Base-by-base conservation (phyloP, 2,329 filamentous ascomycete species). In the Aquanectria penicillioides region DNA sequence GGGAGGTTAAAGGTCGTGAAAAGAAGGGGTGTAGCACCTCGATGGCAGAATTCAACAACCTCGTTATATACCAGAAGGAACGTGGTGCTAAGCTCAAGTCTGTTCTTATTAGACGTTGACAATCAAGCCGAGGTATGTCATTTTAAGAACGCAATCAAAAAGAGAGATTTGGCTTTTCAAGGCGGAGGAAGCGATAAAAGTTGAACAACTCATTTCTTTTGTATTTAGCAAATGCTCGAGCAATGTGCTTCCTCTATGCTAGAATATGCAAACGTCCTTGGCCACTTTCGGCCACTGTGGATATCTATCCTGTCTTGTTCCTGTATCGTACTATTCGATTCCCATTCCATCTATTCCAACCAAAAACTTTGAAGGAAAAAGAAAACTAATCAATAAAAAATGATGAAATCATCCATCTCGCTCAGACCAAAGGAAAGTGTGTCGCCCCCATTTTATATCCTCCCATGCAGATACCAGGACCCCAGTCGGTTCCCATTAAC, bases 401-500 rank as follows among this genome's bases (percentile, higher is more conserved):
- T 12, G 41, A 23, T 20, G 33, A 48, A 36, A 36, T 25, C 33
- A 33, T 48, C 26, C 33, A 15, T 51, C 3, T 54, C 49, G 61
- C 63, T 65, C 10, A 54, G 9, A 7, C 59, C 59, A 65, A 67
- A 62, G 22, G 23, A 59, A 57, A 64, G 37, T 40, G 13, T 40
- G 20, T 52, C 15, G n/a, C 8, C 13, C 18, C 22, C 11, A 25
- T 25, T 31, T 28, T 23, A 11, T 9, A 12, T 38, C 34, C 25
- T 31, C 37, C 18, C 12, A 18, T 23, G 15, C 12, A 12, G 15
- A 28, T 20, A 28, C 17, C 23, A 37, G 36, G 5, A 5, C 26
- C 31, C 47, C 31, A 23, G 10, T 15, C 5, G 6, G 13, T n/a
- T 29, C 22, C 6, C 36, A 20, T 11, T 18, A 9, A 12, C 15